Base-by-base conservation (phyloP, 2,329 filamentous ascomycete species). In the Aspergillus sp. region DNA sequence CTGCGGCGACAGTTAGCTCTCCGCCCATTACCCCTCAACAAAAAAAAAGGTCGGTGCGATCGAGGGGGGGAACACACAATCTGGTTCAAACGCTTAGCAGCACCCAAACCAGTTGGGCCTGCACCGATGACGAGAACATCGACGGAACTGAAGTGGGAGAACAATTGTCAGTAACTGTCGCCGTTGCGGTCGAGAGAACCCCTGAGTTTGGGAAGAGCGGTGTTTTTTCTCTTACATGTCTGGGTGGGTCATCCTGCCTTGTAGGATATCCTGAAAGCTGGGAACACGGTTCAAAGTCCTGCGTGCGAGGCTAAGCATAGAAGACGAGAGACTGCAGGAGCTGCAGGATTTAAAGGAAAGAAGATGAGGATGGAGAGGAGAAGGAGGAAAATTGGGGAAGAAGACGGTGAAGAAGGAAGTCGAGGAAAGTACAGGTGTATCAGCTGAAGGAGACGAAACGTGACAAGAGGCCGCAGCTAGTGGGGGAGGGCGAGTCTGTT, bases 101-200 rank as follows among this genome's bases (percentile, higher is more conserved):
- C 93, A 78, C 93, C 93, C 59, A 97, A 82, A 73, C 93, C 93
- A 65, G 93, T 97, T 61, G 93, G 93, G 66, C 93, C 93, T 73
- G 91, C 91, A 66, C 93, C 93, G 76, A 97, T 96, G 71, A 98
- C 84, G 67, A 98, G 88, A 59, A 98, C 86, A 74, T 98, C 93
- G 68, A 97, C 89, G 64, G 89, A 85, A 70, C 90, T 94, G 70
- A 10, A 39, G 42, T 60, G 51, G 42, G 39, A 33, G 10, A 41
- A 38, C 37, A 40, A 40, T 31, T 40, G 54, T 60, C 33, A 54
- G 53, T 42, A 38, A 34, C 33, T 43, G 36, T 44, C 37, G 47
- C 44, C 36, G 43, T 35, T 27, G 41, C 12, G 11, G 29, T 27
- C 8, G 31, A 27, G 10, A 7, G 2, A 34, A 31, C 39, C 37